A percentile compares a stretch with the other conserved stretches of the same genome.
Conservation (phyloP, 1,284 basidiomycete genomes). For the Trametes polyzona region DNA sequence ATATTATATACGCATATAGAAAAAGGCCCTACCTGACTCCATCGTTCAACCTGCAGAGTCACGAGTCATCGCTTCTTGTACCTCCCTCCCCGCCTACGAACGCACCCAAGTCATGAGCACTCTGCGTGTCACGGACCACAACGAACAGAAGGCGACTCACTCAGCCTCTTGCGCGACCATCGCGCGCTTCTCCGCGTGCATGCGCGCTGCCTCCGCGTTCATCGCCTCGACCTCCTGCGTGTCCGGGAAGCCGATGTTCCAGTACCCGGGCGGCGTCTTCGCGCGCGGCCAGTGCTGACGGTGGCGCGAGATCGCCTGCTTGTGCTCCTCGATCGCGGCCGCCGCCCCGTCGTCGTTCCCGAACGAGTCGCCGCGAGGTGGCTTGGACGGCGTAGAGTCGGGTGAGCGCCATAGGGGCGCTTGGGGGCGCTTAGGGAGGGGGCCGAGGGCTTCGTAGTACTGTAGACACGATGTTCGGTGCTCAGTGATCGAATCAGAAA, state of each 20-base stretch:
- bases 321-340: conserved; percentile 55
- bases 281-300: conserved; percentile 72
- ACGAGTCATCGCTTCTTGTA: conserved; percentile 21
- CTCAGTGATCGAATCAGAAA: too few species aligned
- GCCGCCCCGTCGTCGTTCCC: conserved; percentile 9
- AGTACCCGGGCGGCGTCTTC: conserved; percentile 84
- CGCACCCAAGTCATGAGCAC: not conserved
- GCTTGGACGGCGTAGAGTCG: conserved; percentile 40
- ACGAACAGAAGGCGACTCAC: conserved; percentile 37
- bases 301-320: conserved; percentile 80
- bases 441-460: conserved; percentile 83
- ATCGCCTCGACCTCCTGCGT: conserved; percentile 81
- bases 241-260: conserved; percentile 87
- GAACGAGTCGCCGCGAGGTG: conserved; percentile 14
- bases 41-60: not conserved
- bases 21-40: too few species aligned
- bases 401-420: conserved; percentile 75
- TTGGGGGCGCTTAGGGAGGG: conserved; percentile 64
- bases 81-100: conserved; percentile 22
- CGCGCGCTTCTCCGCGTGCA: conserved; percentile 65
- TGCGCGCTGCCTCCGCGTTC: conserved; percentile 71
- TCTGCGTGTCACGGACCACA: not conserved
- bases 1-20: too few species aligned
- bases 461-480: conserved; percentile 41
- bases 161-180: conserved; percentile 62